Conservation (phyloP, 768 basidiomycete species). For the Boletus rex-veris region DNA sequence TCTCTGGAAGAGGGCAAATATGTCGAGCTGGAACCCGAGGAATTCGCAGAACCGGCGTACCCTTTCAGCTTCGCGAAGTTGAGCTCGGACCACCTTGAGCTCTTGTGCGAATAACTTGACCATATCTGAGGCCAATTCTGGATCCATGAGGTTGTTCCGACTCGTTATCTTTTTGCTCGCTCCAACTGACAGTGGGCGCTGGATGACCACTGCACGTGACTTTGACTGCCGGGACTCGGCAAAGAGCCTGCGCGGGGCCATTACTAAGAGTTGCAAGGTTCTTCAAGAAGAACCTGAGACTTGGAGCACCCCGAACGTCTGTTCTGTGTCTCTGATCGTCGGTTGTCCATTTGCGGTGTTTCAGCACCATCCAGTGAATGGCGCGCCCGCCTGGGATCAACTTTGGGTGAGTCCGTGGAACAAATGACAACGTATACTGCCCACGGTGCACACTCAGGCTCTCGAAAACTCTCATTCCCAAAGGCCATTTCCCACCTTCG, state of each 20-base stretch:
- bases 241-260: too few species aligned
- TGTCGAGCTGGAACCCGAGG: background rate
- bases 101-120: slow-evolving; percentile 25
- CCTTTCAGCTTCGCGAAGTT: slow-evolving; percentile 22
- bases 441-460: too few species aligned
- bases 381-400: too few species aligned
- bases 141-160: slow-evolving; percentile 20
- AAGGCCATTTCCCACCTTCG: slow-evolving; percentile 7
- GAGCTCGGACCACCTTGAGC: slow-evolving; percentile 21
- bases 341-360: too few species aligned
- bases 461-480: background rate
- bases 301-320: too few species aligned
- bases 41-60: slow-evolving; percentile 3
- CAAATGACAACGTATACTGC: too few species aligned
- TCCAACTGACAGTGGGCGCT: too few species aligned
- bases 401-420: too few species aligned
- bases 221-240: background rate
- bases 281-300: too few species aligned
- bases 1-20: slow-evolving; percentile 6
- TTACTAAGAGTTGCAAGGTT: too few species aligned
- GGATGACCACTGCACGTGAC: slow-evolving; percentile 11
- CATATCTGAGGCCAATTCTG: slow-evolving; percentile 25
- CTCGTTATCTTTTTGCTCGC: too few species aligned
- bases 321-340: too few species aligned
- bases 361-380: background rate